Base-by-base conservation (phyloP, 805 yeast species). In the Wickerhamiella shivajii region DNA sequence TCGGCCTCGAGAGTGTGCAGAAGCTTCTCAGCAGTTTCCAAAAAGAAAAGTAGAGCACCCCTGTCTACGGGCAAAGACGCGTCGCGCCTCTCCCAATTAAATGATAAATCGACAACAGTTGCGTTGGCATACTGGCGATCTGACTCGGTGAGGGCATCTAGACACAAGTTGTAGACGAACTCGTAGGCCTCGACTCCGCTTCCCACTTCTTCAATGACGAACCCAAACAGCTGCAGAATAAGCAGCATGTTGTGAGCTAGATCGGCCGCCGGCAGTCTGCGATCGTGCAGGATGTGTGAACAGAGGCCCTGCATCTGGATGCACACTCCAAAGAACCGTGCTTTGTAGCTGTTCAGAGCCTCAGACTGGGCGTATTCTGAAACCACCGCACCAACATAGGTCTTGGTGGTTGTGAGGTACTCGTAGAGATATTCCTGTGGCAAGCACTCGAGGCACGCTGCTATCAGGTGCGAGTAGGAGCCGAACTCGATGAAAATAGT, bases 231-330 rank as follows among this genome's bases (percentile, higher is more conserved):
- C 36, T 44, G 48, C n/a, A 44, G 14, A 15, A 30, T 21, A 12
- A 20, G 27, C 9, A 44, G 33, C 2, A 31, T 24, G 14, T 24
- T 17, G 3, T 20, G 16, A 3, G 42, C 41, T 0, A 39, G 17
- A 2, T 19, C 20, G 6, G 23, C 29, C n/a, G 34, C 38, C 9
- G 26, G 27, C 13, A 33, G 26, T 7, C 23, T 38, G 24, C 24
- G 24, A 6, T 24, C 18, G 21, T 17, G 28, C 10, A 44, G 31
- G 8, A 39, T 12, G 21, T 34, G 44, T 13, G 25, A 13, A 22
- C 33, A 37, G 8, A 44, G 18, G 2, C 48, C 48, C 33, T 43
- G 40, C 6, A 44, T 31, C 17, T 44, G 48, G 10, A 44, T 27
- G 1, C 37, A 13, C 4, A 41, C 31, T 5, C 46, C 48, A 22